Percentiles rank a stretch among this genome's conserved stretches.
Conservation (phyloP, 768 basidiomycete species). For the Exidia glandulosa region DNA sequence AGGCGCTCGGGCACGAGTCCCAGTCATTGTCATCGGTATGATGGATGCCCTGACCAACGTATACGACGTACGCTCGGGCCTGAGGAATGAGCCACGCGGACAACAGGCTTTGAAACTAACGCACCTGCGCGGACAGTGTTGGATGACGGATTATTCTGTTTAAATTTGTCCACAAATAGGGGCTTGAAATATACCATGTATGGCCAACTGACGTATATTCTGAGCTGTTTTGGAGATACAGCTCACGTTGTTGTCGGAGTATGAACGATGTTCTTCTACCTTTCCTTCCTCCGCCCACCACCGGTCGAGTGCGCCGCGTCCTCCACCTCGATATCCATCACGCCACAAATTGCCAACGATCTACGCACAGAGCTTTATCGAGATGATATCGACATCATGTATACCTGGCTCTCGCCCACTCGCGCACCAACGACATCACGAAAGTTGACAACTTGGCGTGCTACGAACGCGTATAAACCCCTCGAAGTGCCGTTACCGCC, state of each 20-base stretch:
- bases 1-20: too few relatives aligned
- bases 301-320: constrained; percentile 39
- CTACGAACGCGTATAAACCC: constrained; percentile 64
- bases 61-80: too few relatives aligned
- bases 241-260: background rate
- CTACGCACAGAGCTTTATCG: constrained; percentile 66
- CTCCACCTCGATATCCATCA: constrained; percentile 41
- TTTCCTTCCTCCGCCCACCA: constrained; percentile 84
- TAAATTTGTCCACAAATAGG: too few relatives aligned
- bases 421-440: constrained; percentile 13
- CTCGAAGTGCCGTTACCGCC: constrained; percentile 56
- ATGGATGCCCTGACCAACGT: too few relatives aligned
- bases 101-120: too few relatives aligned
- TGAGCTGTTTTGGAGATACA: too few relatives aligned
- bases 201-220: too few relatives aligned
- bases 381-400: constrained; percentile 52
- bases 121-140: too few relatives aligned
- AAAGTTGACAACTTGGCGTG: constrained; percentile 73
- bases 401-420: constrained; percentile 41
- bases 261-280: constrained; percentile 65
- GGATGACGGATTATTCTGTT: too few relatives aligned
- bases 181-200: too few relatives aligned
- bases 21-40: too few relatives aligned
- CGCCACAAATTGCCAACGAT: constrained; percentile 83
- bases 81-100: too few relatives aligned